Conservation (phyloP, 106 monocot genomes). For the Allium fistulosum region DNA sequence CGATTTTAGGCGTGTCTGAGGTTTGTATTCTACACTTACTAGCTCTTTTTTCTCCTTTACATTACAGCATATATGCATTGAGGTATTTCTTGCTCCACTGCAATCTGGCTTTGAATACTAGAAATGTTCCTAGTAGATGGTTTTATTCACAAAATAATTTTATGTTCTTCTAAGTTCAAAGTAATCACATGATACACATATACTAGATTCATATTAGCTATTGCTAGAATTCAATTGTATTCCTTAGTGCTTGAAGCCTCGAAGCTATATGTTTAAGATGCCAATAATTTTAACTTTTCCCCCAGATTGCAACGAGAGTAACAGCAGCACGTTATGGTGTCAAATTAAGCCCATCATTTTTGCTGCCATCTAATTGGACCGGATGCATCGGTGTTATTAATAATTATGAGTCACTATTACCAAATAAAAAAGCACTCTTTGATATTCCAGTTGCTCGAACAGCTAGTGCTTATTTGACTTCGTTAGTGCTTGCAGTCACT, state of each 20-base stretch:
- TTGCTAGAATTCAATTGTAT: too few species aligned
- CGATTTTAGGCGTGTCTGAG: constrained; percentile 85
- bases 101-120: too few species aligned
- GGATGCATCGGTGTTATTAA: constrained; percentile 90
- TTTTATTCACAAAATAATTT: too few species aligned
- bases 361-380: constrained; percentile 87
- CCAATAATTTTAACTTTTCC: neutral
- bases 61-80: neutral
- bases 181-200: too few species aligned
- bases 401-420: constrained; percentile 76
- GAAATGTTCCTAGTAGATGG: too few species aligned
- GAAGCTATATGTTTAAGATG: too few species aligned
- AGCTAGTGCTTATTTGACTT: constrained; percentile 81
- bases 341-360: constrained; percentile 86
- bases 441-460: constrained; percentile 83
- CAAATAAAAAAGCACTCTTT: constrained; percentile 80
- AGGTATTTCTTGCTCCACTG: too few species aligned
- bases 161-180: too few species aligned
- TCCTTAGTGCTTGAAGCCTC: too few species aligned
- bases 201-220: too few species aligned
- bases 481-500: constrained; percentile 53
- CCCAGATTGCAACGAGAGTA: constrained; percentile 59
- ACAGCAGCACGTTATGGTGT: constrained; percentile 74
- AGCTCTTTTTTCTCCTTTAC: neutral
- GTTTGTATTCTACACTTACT: constrained; percentile 4